A percentile compares a stretch with the other conserved stretches of the same genome.
These are phyloP conservation scores for Syzygium grande DNA, from an alignment of 345 rosid genomes.

Conservation along the genomic window DNA sequence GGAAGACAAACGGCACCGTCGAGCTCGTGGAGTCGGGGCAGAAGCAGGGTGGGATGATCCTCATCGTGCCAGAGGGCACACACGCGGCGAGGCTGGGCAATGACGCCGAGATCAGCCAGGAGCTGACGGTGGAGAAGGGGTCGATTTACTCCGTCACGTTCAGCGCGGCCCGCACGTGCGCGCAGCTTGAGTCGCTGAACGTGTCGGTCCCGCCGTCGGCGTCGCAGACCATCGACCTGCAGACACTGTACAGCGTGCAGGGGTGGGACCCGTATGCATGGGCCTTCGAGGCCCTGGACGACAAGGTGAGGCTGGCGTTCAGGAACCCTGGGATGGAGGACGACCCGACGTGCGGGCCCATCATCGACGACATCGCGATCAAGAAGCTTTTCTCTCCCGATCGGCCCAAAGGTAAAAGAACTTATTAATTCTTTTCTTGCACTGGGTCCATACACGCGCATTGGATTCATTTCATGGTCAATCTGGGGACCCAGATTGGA, in stretches of 20 bases:
- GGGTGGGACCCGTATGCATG: slow-evolving; percentile 98
- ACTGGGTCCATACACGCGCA: not conserved
- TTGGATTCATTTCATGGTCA: not conserved
- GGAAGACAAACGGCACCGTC: slow-evolving; percentile 65
- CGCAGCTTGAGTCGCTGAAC: slow-evolving; percentile 85
- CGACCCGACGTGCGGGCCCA: slow-evolving; percentile 97
- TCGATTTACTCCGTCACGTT: slow-evolving; percentile 73
- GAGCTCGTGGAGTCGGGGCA: slow-evolving; percentile 80
- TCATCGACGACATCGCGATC: slow-evolving; percentile 77
- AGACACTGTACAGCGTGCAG: slow-evolving; percentile 84
- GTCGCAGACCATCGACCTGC: slow-evolving; percentile 77
- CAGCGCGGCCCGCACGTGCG: slow-evolving; percentile 99
- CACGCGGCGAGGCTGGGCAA: slow-evolving; percentile 89
- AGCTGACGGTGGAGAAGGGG: slow-evolving; percentile 79
- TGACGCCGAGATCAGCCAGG: slow-evolving; percentile 93
- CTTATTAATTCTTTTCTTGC: not conserved
- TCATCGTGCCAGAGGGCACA: slow-evolving; percentile 75
- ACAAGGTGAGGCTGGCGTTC: slow-evolving; percentile 41
- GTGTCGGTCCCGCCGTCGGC: slow-evolving; percentile 67
- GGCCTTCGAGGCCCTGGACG: slow-evolving; percentile 81
- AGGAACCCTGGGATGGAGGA: slow-evolving; percentile 96
- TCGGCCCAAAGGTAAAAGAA: slow-evolving; percentile 53
- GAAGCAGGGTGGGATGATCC: slow-evolving; percentile 97
- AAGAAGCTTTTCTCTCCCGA: slow-evolving; percentile 85
- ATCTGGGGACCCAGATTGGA: not conserved